Evolutionary conservation across 2,329 filamentous ascomycete species (phyloP).

Genomic region (Pezicula rhizophila): DNA sequence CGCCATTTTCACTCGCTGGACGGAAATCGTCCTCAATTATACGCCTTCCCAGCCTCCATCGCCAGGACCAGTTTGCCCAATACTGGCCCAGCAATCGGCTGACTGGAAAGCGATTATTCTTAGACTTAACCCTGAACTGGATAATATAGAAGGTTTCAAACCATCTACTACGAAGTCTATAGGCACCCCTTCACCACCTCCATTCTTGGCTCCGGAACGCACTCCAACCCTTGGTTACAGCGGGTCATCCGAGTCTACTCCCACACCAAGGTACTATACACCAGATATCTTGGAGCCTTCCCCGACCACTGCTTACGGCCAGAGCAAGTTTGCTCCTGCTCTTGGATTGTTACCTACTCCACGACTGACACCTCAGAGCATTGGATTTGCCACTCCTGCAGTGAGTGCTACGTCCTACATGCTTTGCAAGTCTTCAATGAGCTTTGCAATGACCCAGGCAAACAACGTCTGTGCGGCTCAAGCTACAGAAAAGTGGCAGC

Average conservation of each 20-base stretch:
- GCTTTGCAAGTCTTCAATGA: conserved; percentile 51
- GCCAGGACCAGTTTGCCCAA: conserved; percentile 32
- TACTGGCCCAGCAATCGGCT: conserved; percentile 19
- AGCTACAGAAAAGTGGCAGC: conserved; percentile 47
- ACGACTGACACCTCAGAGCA: conserved; percentile 49
- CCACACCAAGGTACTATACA: conserved; percentile 36
- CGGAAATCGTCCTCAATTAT: conserved; percentile 81
- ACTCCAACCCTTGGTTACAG: conserved; percentile 25
- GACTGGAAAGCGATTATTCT: conserved; percentile 56
- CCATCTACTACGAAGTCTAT: conserved; percentile 23
- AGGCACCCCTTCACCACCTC: conserved; percentile 12
- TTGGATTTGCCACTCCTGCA: conserved; percentile 54
- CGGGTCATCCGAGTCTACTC: conserved; percentile 35
- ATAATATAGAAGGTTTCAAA: conserved; percentile 51
- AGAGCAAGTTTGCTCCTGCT: conserved; percentile 44
- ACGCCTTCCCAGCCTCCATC: conserved; percentile 53
- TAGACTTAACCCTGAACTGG: conserved; percentile 48
- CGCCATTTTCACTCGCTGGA: conserved; percentile 85
- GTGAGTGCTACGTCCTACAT: conserved; percentile 47
- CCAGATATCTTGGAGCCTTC: conserved; percentile 46
- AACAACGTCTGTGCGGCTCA: conserved; percentile 40
- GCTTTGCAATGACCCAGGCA: conserved; percentile 52
- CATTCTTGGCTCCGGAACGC: conserved; percentile 36
- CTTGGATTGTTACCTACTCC: conserved; percentile 53
- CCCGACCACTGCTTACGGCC: conserved; percentile 35